Evolutionary conservation across 2,329 filamentous ascomycete genomes (phyloP), one percentile per base, ranked within the genome.

Genomic region (Alternaria infectoria): DNA sequence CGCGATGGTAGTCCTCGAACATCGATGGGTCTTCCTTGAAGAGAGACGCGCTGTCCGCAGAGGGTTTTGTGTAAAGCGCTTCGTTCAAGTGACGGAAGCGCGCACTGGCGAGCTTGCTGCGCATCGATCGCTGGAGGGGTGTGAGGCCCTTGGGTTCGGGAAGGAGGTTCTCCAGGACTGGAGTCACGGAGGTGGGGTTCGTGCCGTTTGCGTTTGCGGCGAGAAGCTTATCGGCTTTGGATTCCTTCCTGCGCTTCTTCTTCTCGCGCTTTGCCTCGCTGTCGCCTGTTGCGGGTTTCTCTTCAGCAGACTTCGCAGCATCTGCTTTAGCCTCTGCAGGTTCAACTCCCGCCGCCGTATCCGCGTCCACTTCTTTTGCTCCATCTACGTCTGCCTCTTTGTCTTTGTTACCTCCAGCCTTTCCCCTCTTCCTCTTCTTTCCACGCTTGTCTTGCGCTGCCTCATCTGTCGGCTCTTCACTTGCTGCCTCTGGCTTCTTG

Each of bases 51-150:
- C 96, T 92, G 69, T 96, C 89, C 36, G 85, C 84, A 0, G 96
- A 99, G 1, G 94, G 92, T 8, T 90, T 92, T 5, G 95, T 98
- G 83, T 99, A 99, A 13, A 99, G 89, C 0, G 93, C 95, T 83
- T 99, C 92, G 80, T 99, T 99, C 65, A 99, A 89, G 81, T 98
- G 93, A 68, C 96, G 93, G 87, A 99, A 99, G 62, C 96, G 93
- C 2, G 96, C 94, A 10, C 94, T 96, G 66, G 97, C 87, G 67
- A 99, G 89, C 84, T 99, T 99, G 77, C 93, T 91, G 65, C 93
- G 90, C 96, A 99, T 99, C 4, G 93, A 90, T 59, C 91, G 89
- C 84, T 99, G 96, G 60, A 99, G 89, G 4, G 96, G 93, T 1
- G 96, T 99, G 74, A 99, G 88, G 71, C 92, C 93, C 19, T 83